Evolutionary conservation across 305 asterid species (phyloP).

Genomic region (Lippia alba): DNA sequence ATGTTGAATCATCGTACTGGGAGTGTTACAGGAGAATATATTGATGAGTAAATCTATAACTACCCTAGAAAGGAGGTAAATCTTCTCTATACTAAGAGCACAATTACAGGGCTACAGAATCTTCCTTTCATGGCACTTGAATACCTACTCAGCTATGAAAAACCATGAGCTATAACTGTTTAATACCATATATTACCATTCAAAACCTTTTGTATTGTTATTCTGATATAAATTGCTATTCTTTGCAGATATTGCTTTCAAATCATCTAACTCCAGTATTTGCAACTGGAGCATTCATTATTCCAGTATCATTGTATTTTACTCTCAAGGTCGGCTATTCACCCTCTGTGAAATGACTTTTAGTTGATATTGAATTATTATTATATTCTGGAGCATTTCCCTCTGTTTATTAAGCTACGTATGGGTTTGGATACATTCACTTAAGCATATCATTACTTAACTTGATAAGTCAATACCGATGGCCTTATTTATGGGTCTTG

Average conservation of each 20-base stretch:
- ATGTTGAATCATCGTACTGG: no score
- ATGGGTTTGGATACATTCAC: slow-evolving; percentile 18
- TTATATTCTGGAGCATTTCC: slow-evolving; percentile 19
- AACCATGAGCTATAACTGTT: not conserved
- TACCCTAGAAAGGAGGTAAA: no score
- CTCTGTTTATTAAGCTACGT: slow-evolving; percentile 5
- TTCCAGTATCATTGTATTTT: slow-evolving; percentile 86
- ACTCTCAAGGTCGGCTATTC: slow-evolving; percentile 69
- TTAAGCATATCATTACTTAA: not conserved
- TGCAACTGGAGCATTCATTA: slow-evolving; percentile 81
- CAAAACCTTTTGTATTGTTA: slow-evolving; percentile 16
- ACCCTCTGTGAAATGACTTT: slow-evolving; percentile 30
- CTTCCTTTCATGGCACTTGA: slow-evolving; percentile 1
- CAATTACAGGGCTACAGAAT: no score
- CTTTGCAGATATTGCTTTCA: slow-evolving; percentile 81
- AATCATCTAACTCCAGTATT: slow-evolving; percentile 62
- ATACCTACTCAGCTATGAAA: slow-evolving; percentile 13
- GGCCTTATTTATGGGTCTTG: slow-evolving; percentile 7
- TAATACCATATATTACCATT: slow-evolving; percentile 1
- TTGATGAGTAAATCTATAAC: no score
- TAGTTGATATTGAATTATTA: slow-evolving; percentile 13
- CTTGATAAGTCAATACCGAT: slow-evolving; percentile 16
- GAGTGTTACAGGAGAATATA: no score
- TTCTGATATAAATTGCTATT: slow-evolving; percentile 27
- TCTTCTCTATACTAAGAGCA: no score